These are phyloP conservation scores for Urtica urens DNA, from an alignment of 306 rosid species.

Conservation along the genomic window DNA sequence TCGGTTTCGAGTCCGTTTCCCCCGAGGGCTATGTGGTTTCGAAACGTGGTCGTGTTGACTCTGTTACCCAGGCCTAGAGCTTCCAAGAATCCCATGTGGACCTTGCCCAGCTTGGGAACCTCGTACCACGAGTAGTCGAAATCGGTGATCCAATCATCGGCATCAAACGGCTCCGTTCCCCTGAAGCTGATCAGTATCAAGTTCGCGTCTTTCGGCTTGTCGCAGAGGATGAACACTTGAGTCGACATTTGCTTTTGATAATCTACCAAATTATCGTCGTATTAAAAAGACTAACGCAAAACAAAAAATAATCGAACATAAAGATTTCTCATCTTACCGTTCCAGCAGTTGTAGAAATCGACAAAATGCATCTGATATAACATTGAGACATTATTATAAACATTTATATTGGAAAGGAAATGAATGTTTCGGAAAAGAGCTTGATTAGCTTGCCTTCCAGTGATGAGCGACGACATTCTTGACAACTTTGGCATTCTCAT, in stretches of 20 bases:
- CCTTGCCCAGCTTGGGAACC: conserved; percentile 49
- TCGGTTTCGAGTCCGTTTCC: neutral
- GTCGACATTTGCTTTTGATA: conserved; percentile 40
- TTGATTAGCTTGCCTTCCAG: conserved; percentile 52
- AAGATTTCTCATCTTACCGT: conserved; percentile 32
- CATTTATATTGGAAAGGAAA: neutral
- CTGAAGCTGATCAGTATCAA: conserved; percentile 60
- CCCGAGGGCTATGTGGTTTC: conserved; percentile 22
- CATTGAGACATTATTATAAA: neutral
- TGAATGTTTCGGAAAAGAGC: neutral
- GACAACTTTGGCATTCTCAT: conserved; percentile 49
- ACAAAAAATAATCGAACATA: neutral
- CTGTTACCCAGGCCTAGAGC: conserved; percentile 70
- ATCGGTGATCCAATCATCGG: conserved; percentile 67
- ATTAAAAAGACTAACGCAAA: neutral
- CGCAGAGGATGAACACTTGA: conserved; percentile 54
- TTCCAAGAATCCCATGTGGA: conserved; percentile 74
- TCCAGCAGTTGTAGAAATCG: conserved; percentile 60
- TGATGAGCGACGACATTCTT: conserved; percentile 28
- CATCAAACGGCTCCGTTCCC: conserved; percentile 69
- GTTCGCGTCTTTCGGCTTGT: conserved; percentile 57
- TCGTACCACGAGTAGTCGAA: conserved; percentile 80
- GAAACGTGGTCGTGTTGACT: conserved; percentile 29
- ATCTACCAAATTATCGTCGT: conserved; percentile 22
- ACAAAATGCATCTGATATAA: conserved; percentile 62